phyloP scores from a whole-genome alignment of 352 stramenopile species.

The Phytophthora foliorum region DNA sequence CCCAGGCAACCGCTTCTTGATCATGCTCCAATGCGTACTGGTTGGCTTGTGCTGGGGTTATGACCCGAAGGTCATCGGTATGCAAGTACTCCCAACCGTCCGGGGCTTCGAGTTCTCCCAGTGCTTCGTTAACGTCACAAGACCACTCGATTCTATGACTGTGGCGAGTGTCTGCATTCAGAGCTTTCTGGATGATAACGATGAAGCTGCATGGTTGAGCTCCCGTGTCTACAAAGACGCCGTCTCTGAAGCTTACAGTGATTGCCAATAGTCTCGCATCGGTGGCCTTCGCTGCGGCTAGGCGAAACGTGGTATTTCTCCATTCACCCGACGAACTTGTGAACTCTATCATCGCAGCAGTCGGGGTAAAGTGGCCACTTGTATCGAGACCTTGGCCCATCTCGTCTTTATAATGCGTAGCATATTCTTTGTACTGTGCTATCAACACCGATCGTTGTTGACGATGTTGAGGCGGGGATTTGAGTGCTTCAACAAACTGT shows the following conservation, averaged over 20 bases:
- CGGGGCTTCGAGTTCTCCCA: conserved; percentile 13
- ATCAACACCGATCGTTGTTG: conserved; percentile 15
- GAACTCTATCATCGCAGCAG: conserved; percentile 49
- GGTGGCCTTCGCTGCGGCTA: conserved; percentile 58
- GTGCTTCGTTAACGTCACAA: conserved; percentile 31
- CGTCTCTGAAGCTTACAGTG: conserved; percentile 30
- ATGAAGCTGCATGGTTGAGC: conserved; percentile 33
- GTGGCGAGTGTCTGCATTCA: conserved; percentile 23
- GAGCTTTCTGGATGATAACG: conserved; percentile 46
- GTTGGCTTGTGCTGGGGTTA: conserved; percentile 7
- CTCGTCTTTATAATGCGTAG: conserved; percentile 36
- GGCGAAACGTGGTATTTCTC: conserved; percentile 43
- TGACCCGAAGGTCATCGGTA: conserved; percentile 4
- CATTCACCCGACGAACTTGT: conserved; percentile 36
- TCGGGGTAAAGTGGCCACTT: conserved; percentile 37
- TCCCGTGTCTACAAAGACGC: not conserved
- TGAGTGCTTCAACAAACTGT: conserved; percentile 34
- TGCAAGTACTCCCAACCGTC: conserved; percentile 21
- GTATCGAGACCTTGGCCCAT: conserved; percentile 10
- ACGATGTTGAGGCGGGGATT: not conserved
- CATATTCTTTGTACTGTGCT: conserved; percentile 53
- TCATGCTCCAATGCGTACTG: not conserved
- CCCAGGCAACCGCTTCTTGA: conserved; percentile 19
- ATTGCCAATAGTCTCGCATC: conserved; percentile 31
- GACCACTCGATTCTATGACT: conserved; percentile 52